These are phyloP conservation scores for Rhynchosporium secalis DNA, from an alignment of 2,329 filamentous ascomycete species.

Conservation along the genomic window DNA sequence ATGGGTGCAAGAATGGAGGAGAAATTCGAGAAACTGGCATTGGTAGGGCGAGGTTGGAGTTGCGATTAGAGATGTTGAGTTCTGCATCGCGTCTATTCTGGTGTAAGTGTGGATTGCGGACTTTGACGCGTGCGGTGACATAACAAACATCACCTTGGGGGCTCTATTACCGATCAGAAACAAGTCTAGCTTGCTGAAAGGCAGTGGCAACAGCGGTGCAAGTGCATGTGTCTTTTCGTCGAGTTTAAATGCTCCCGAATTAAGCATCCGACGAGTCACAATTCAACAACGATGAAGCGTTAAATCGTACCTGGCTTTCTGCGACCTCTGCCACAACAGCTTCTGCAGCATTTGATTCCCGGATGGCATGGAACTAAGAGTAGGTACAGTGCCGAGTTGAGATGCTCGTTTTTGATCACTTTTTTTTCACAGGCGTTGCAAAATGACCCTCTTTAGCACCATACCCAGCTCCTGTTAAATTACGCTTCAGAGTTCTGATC, in stretches of 20 bases:
- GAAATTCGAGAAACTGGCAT: not conserved
- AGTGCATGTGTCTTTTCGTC: not conserved
- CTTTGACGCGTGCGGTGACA: too few relatives aligned
- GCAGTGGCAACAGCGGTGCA: not conserved
- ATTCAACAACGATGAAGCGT: not conserved
- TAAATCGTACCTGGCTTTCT: not conserved
- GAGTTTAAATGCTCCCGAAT: too few relatives aligned
- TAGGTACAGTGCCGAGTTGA: constrained; percentile 41
- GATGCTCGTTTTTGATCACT: not conserved
- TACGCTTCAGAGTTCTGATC: not conserved
- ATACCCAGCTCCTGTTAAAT: not conserved
- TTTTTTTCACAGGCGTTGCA: not conserved
- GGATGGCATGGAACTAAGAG: constrained; percentile 50
- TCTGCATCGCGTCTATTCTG: too few relatives aligned
- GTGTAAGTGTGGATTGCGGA: too few relatives aligned
- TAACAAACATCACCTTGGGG: too few relatives aligned
- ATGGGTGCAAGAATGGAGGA: not conserved
- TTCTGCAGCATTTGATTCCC: constrained; percentile 19
- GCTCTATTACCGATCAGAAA: too few relatives aligned
- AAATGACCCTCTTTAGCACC: not conserved
- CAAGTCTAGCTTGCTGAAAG: too few relatives aligned
- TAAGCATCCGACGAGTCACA: not conserved
- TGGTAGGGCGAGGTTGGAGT: too few relatives aligned
- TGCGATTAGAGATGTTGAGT: too few relatives aligned
- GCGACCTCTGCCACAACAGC: not conserved